Evolutionary conservation across 106 monocot genomes (phyloP), one percentile per base, ranked within the genome.

Genomic region (Allium fistulosum): DNA sequence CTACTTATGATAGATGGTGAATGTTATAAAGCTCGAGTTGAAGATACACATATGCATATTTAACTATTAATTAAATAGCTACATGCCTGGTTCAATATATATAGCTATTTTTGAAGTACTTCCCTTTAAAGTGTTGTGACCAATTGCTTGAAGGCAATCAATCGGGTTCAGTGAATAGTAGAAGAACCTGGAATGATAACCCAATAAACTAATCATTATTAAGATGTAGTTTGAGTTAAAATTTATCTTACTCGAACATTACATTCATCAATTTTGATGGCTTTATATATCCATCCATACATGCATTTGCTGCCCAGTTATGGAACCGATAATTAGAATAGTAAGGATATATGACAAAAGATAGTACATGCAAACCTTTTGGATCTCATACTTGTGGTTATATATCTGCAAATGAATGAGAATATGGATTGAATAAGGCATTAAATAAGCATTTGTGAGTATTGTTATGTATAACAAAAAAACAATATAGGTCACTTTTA

Each of bases 161-260:
- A 88, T 79, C 17, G 94, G 94, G 46, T 91, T 85, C 22, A 88
- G 88, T 70, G 85, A 71, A 69, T 75, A 88, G 91, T 48, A 84
- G 79, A 58, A 81, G 72, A 77, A 74, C 81, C 84, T 88, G 68
- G 37, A 69, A 37, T 14, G 47, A 26, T 7, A 27, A 61, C 8
- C 2, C 45, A 45, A 55, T 10, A 10, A 14, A 63, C 12, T n/a
- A 63, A 11, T 63, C 10, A 46, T 15, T 11, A n/a, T 2, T 5
- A 63, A 6, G 7, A 10, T 8, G 3, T 45, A 45, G 26, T 26
- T 6, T 12, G 4, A 45, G 15, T 13, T 22, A 46, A 46, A 8
- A 10, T 63, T 46, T 12, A 9, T 15, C 13, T 63, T 37, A 45
- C 9, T 63, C 10, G 2, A 14, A 63, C 12, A 63, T 11, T 11